Conservation (phyloP, 306 rosid species). For the Carpinus fangiana region DNA sequence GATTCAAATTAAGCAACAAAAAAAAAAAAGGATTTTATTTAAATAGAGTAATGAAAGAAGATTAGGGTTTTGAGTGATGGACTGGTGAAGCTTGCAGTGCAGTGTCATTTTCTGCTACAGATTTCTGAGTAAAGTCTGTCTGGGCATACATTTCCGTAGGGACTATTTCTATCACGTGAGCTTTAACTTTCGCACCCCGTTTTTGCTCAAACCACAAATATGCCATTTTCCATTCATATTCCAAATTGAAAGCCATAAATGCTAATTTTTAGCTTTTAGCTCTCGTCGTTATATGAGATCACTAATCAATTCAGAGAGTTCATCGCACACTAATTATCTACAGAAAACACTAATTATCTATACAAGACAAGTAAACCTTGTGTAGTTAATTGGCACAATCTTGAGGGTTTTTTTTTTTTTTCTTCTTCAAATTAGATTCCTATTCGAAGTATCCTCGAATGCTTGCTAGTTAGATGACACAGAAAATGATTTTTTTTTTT, state of each 20-base stretch:
- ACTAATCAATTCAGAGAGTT: too few relatives aligned
- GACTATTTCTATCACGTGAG: constrained; percentile 43
- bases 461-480: too few relatives aligned
- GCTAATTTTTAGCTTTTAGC: not conserved
- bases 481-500: too few relatives aligned
- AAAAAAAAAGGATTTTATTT: constrained; percentile 12
- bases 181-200: constrained; percentile 29
- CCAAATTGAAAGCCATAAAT: not conserved
- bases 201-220: constrained; percentile 31
- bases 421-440: too few relatives aligned
- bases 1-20: constrained; percentile 4
- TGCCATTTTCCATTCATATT: constrained; percentile 24
- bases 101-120: constrained; percentile 80
- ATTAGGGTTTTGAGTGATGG: constrained; percentile 50
- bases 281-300: not conserved
- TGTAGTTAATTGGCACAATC: too few relatives aligned
- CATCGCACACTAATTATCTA: too few relatives aligned
- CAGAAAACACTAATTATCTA: too few relatives aligned
- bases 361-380: too few relatives aligned
- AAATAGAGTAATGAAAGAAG: constrained; percentile 23
- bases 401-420: too few relatives aligned
- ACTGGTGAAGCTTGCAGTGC: constrained; percentile 75
- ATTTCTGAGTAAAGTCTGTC: constrained; percentile 46
- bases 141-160: constrained; percentile 80
- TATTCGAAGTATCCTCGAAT: too few relatives aligned